Conservation (phyloP, 2,329 filamentous ascomycete species). For the Aspergillus sp. region DNA sequence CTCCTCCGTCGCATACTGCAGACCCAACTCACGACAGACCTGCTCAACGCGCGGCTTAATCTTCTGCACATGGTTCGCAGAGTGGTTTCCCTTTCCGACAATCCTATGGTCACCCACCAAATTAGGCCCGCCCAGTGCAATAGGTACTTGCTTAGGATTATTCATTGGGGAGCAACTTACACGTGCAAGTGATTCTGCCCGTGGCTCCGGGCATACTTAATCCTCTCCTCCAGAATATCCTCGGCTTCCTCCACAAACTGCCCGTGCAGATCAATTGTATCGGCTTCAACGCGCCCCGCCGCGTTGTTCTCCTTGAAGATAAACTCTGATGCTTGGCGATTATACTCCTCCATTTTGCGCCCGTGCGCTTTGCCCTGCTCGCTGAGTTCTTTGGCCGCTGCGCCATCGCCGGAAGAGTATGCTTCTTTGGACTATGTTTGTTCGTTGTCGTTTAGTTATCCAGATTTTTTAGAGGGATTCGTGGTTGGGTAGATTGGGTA, state of each 20-base stretch:
- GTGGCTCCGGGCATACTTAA: slow-evolving; percentile 70
- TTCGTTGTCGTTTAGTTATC: background rate
- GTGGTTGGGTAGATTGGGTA: background rate
- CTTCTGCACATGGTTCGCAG: slow-evolving; percentile 77
- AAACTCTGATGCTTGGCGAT: slow-evolving; percentile 85
- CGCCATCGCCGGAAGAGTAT: slow-evolving; percentile 80
- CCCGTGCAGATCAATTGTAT: slow-evolving; percentile 92
- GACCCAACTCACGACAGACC: slow-evolving; percentile 76
- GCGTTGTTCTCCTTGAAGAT: slow-evolving; percentile 97
- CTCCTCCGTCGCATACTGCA: slow-evolving; percentile 81
- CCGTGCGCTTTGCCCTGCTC: slow-evolving; percentile 84
- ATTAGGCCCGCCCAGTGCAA: too few species aligned
- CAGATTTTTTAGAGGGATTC: background rate
- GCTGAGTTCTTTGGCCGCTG: slow-evolving; percentile 76
- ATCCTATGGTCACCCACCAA: slow-evolving; percentile 53
- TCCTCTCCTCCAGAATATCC: slow-evolving; percentile 81
- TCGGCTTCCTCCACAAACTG: slow-evolving; percentile 95
- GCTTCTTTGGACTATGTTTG: slow-evolving; percentile 66
- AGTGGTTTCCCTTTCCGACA: slow-evolving; percentile 93
- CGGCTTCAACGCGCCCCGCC: slow-evolving; percentile 67
- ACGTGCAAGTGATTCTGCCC: slow-evolving; percentile 86
- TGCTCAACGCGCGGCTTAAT: slow-evolving; percentile 93
- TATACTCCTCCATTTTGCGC: slow-evolving; percentile 81
- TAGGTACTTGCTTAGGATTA: too few species aligned
- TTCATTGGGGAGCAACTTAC: slow-evolving; percentile 38